Percentiles rank a stretch among this genome's conserved stretches.
Conservation (phyloP, 768 basidiomycete genomes). For the Butyriboletus loyo region DNA sequence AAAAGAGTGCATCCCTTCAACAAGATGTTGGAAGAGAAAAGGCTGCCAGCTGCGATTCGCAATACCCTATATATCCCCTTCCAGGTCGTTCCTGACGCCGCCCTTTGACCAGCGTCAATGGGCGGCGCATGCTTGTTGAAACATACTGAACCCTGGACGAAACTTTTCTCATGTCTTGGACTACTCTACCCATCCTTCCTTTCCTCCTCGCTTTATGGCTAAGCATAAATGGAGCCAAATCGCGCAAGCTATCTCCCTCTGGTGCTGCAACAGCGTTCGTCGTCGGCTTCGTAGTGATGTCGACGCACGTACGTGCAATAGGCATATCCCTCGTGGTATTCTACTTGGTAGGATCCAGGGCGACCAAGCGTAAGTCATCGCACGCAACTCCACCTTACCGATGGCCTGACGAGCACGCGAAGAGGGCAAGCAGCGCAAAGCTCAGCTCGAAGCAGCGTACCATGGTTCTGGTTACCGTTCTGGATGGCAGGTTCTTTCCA, state of each 20-base stretch:
- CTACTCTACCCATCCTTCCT: constrained; percentile 39
- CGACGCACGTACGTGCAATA: constrained; percentile 62
- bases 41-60: no score
- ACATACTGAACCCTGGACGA: background rate
- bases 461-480: constrained; percentile 71
- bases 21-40: no score
- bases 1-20: no score
- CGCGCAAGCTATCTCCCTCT: constrained; percentile 69
- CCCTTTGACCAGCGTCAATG: no score
- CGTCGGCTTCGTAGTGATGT: constrained; percentile 72
- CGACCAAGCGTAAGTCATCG: constrained; percentile 67
- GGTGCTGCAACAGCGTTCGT: constrained; percentile 77
- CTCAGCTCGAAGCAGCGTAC: constrained; percentile 73
- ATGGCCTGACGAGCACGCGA: background rate
- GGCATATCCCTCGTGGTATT: constrained; percentile 69
- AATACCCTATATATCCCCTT: no score
- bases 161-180: constrained; percentile 13
- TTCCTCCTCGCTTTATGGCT: constrained; percentile 51
- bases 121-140: background rate
- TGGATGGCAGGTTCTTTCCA: constrained; percentile 81
- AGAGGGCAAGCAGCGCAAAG: constrained; percentile 77
- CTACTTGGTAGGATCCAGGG: constrained; percentile 76
- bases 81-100: no score
- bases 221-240: constrained; percentile 66
- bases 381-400: background rate